Conservation (phyloP, 768 basidiomycete genomes). For the Rhodotorula sphaerocarpa region DNA sequence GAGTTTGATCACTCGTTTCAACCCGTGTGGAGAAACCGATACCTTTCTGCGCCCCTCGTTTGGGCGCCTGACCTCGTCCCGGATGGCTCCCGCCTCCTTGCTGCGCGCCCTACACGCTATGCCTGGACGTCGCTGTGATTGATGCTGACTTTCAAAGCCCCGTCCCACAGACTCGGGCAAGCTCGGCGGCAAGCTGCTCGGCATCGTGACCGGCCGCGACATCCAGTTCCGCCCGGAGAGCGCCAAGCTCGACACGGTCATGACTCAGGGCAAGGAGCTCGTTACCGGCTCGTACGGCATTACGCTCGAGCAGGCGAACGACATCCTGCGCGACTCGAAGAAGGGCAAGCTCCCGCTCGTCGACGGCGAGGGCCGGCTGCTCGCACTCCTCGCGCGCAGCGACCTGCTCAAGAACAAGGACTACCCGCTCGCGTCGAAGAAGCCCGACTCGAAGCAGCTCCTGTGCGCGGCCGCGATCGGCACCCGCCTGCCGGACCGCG, state of each 20-base stretch:
- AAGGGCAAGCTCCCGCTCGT: constrained; percentile 94
- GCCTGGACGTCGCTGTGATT: too few species aligned
- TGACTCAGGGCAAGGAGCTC: constrained; percentile 64
- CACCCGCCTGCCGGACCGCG: constrained; percentile 78
- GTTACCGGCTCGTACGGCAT: constrained; percentile 82
- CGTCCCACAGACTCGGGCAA: constrained; percentile 62
- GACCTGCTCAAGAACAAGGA: constrained; percentile 96
- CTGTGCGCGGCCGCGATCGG: constrained; percentile 94
- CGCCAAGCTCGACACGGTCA: constrained; percentile 65
- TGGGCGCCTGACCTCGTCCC: constrained; percentile 33
- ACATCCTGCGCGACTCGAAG: constrained; percentile 87
- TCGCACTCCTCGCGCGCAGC: constrained; percentile 84
- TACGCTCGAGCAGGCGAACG: constrained; percentile 83
- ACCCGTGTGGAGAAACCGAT: constrained; percentile 48
- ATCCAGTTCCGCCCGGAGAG: constrained; percentile 75
- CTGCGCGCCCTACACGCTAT: too few species aligned
- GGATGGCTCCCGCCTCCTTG: background rate
- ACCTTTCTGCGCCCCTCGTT: constrained; percentile 45
- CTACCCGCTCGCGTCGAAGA: constrained; percentile 88
- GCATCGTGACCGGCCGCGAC: constrained; percentile 93
- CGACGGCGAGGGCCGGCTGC: constrained; percentile 58
- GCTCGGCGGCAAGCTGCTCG: constrained; percentile 83
- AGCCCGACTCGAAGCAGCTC: constrained; percentile 82
- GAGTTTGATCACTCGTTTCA: constrained; percentile 52
- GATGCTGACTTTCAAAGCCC: background rate